A percentile compares a stretch with the other conserved stretches of the same genome.
Conservation (phyloP, 768 basidiomycete species). For the Leccinellum rugosiceps region DNA sequence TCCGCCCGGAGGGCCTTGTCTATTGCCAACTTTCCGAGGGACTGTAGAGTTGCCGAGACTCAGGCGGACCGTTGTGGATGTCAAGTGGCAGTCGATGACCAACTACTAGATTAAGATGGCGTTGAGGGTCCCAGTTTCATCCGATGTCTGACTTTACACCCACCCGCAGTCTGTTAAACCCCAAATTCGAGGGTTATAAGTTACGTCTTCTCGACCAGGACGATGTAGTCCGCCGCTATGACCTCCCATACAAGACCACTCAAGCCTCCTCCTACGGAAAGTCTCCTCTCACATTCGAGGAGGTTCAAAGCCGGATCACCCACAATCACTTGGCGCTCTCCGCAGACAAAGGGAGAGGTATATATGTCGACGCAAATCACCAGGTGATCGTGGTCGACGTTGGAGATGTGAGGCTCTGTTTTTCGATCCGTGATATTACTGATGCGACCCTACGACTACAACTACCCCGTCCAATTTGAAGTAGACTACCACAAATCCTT, state of each 20-base stretch:
- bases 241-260: conserved; percentile 44
- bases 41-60: no score
- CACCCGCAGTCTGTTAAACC: conserved; percentile 60
- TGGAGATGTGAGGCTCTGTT: conserved; percentile 46
- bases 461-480: conserved; percentile 21
- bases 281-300: conserved; percentile 68
- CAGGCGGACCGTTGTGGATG: not conserved
- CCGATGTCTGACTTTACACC: conserved; percentile 41
- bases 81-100: not conserved
- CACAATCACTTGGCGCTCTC: conserved; percentile 75
- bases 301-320: conserved; percentile 79
- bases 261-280: conserved; percentile 57
- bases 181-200: conserved; percentile 84
- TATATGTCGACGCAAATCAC: conserved; percentile 67
- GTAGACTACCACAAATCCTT: conserved; percentile 51
- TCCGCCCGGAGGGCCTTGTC: no score
- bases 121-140: not conserved
- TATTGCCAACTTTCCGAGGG: no score
- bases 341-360: conserved; percentile 41
- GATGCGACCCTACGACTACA: conserved; percentile 6
- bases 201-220: conserved; percentile 61
- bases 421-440: not conserved
- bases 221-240: conserved; percentile 49
- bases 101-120: not conserved
- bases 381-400: conserved; percentile 59